Evolutionary conservation across 371 early-diverging fungal genomes (phyloP).

Genomic region (Apophysomyces ossiformis): DNA sequence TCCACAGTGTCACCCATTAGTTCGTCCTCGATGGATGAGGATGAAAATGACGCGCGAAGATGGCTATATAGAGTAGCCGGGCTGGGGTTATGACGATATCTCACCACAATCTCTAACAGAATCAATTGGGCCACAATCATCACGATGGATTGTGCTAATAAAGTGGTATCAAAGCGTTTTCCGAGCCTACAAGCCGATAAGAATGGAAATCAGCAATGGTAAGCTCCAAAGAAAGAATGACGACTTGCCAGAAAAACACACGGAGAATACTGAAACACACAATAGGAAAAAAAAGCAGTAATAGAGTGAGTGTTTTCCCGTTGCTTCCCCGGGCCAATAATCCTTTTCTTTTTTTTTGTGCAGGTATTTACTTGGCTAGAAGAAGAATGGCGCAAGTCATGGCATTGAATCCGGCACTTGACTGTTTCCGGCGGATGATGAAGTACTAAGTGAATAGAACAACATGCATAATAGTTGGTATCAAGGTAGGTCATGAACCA

Average conservation of each 20-base stretch:
- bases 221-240: background rate
- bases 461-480: no score
- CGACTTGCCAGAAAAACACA: constrained; percentile 61
- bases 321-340: background rate
- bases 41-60: constrained; percentile 21
- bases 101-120: constrained; percentile 52
- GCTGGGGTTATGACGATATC: constrained; percentile 29
- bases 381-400: constrained; percentile 43
- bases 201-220: background rate
- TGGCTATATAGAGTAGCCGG: constrained; percentile 25
- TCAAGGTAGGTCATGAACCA: no score
- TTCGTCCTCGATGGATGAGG: constrained; percentile 21
- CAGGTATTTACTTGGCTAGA: constrained; percentile 36
- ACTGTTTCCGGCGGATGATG: constrained; percentile 29
- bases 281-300: constrained; percentile 1
- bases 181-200: constrained; percentile 42
- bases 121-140: constrained; percentile 64
- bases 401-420: constrained; percentile 42
- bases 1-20: constrained; percentile 3
- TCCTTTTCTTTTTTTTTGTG: background rate
- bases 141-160: constrained; percentile 64
- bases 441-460: constrained; percentile 17
- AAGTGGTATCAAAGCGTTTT: constrained; percentile 60
- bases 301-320: background rate
- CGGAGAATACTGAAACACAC: constrained; percentile 46